Evolutionary conservation across 768 basidiomycete genomes (phyloP), one percentile per base, ranked within the genome.

Genomic region (Kwoniella europaea): DNA sequence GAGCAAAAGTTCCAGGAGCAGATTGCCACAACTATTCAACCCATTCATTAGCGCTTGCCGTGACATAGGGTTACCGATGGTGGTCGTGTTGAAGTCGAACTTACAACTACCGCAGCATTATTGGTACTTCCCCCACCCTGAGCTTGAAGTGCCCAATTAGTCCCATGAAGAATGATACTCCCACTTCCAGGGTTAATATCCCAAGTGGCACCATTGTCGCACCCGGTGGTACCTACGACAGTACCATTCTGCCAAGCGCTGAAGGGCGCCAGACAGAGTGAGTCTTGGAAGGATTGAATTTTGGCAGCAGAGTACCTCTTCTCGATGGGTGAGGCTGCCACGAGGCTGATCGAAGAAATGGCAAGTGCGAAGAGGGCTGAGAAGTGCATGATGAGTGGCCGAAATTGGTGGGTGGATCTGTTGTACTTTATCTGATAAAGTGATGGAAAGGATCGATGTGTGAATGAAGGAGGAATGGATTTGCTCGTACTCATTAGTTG

Each of bases 171-270:
- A 13, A 61, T 65, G 56, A 71, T 52, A 54, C 29, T 42, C 12
- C 64, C 64, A 35, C 29, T 42, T 9, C 69, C 69, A 13, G 55
- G 65, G 44, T 16, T 54, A 58, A 71, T 71, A 62, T 71, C 65
- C 69, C 69, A 71, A 50, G 22, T 24, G 13, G 27, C 52, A 20
- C 63, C 58, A 13, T 29, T 35, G 24, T 59, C 24, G 27, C 69
- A 71, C 1, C 27, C 42, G 46, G 42, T 50, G 18, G 61, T 53
- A 27, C 24, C 53, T 41, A 69, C 61, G 12, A 27, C 12, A 10
- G 46, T 29, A 41, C 68, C 68, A 27, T 63, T 50, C 9, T n/a
- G 53, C 22, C 29, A 70, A 42, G 53, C 68, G 64, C 35, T 46
- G 35, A 44, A 54, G 22, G 50, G 44, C 15, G 35, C 63, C 5